Percentiles rank a stretch among this genome's conserved stretches.
phyloP scores from a whole-genome alignment of 1,284 basidiomycete genomes.

The Naganishia albida region DNA sequence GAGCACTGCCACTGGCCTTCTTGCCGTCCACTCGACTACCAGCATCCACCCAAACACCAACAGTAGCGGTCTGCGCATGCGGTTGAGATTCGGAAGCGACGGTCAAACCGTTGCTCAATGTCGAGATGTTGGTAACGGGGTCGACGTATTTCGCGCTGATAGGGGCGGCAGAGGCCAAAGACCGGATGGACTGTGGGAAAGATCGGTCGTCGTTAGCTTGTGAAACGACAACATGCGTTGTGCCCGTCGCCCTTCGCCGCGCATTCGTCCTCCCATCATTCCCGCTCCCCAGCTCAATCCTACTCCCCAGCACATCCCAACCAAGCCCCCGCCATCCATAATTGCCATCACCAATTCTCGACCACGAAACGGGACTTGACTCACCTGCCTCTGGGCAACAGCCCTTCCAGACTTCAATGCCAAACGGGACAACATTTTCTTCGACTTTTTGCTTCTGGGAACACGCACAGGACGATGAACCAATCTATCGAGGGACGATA shows the following conservation, averaged over 20 bases:
- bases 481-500: constrained; percentile 14
- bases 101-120: constrained; percentile 88
- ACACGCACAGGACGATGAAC: constrained; percentile 13
- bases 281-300: not conserved
- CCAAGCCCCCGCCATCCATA: too few species aligned
- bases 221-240: not conserved
- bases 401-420: constrained; percentile 33
- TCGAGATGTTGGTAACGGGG: constrained; percentile 82
- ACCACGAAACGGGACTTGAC: constrained; percentile 1
- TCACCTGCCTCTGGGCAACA: constrained; percentile 31
- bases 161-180: constrained; percentile 55
- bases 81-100: constrained; percentile 88
- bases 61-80: constrained; percentile 94
- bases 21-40: constrained; percentile 95
- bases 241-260: not conserved
- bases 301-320: not conserved
- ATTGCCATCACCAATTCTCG: too few species aligned
- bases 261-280: not conserved
- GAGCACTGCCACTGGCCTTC: constrained; percentile 92
- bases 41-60: constrained; percentile 98
- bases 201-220: not conserved
- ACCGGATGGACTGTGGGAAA: constrained; percentile 39
- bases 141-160: constrained; percentile 67
- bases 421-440: constrained; percentile 34
- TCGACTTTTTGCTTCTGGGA: constrained; percentile 17